Base-by-base conservation (phyloP, 345 rosid genomes). In the Theobroma cacao region DNA sequence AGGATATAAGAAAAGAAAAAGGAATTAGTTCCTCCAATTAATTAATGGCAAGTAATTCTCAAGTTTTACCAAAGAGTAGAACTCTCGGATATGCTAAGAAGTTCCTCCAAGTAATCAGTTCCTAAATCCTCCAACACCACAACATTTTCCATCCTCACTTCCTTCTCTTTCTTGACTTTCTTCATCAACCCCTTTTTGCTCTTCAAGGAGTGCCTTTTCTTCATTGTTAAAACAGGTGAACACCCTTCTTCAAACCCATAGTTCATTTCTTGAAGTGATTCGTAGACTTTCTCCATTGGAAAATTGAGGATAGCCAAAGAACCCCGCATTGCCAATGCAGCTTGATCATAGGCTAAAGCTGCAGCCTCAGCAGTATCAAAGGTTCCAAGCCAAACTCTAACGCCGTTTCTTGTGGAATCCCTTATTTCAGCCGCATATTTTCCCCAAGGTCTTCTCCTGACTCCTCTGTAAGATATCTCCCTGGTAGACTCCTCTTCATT, bases 261-360 rank as follows among this genome's bases (percentile, higher is more conserved):
- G 15, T 79, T 75, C 87, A 86, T 85, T 43, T 88, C 88, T 50
- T 38, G 81, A 38, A 91, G 89, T 3, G 91, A 88, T 71, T 83
- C 77, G 20, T 56, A 24, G 8, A 84, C 94, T 70, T 82, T 85
- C 24, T 90, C 82, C 4, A 65, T 78, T 0, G 94, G 86, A 72
- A 90, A 90, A 77, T 90, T 90, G n/a, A 91, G 86, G 3, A 80
- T 72, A 0, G 94, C 92, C 84, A 52, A 78, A 3, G 90, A 61
- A 10, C 94, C 94, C 64, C 90, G 79, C 85, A 85, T 84, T 1
- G 91, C 88, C 47, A 89, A 88, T 77, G 94, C 94, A 0, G 94
- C 94, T 84, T 89, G 94, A 73, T 91, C 94, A 45, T 91, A 91
- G 13, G 91, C 94, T 63, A 91, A 79, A 38, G 94, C 94, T 1